These are phyloP conservation scores for Odonthalia washingtoniensis DNA, from an alignment of 31 red algal genomes.

Conservation along the genomic window DNA sequence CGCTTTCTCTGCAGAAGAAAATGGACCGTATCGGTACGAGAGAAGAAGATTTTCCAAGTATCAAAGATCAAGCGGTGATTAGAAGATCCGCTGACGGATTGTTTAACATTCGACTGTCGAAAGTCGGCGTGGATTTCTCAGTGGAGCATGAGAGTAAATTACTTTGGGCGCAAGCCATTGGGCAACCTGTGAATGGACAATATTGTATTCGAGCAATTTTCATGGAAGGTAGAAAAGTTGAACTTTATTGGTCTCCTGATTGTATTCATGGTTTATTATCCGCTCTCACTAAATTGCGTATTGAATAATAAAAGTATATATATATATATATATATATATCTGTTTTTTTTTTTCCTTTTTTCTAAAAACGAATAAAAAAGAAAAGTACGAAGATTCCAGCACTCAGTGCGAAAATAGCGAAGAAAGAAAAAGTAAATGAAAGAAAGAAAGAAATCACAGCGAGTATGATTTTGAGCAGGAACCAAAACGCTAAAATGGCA, in stretches of 20 bases:
- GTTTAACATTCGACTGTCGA: constrained; percentile 68
- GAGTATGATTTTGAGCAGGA: constrained; percentile 39
- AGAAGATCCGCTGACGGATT: constrained; percentile 69
- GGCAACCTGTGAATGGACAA: constrained; percentile 50
- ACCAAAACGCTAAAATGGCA: constrained; percentile 22
- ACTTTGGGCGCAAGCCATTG: constrained; percentile 74
- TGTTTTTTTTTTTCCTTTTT: no score
- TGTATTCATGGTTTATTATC: constrained; percentile 60
- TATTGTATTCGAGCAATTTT: constrained; percentile 81
- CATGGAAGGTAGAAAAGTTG: constrained; percentile 69
- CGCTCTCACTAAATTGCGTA: constrained; percentile 67
- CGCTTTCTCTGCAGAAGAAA: constrained; percentile 68
- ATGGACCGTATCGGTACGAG: constrained; percentile 75
- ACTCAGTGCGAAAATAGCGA: constrained; percentile 65
- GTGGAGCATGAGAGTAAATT: constrained; percentile 78
- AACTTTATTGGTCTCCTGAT: constrained; percentile 66
- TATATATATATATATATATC: neutral
- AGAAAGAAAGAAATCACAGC: constrained; percentile 63
- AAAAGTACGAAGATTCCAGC: constrained; percentile 67
- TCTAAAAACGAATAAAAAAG: constrained; percentile 63
- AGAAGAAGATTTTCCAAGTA: constrained; percentile 43
- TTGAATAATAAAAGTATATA: constrained; percentile 58
- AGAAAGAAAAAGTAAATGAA: constrained; percentile 66
- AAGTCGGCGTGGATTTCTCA: constrained; percentile 54
- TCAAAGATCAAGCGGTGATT: constrained; percentile 39